These are phyloP conservation scores for Xylaria venustula DNA, from an alignment of 495 filamentous ascomycete species.

Conservation along the genomic window DNA sequence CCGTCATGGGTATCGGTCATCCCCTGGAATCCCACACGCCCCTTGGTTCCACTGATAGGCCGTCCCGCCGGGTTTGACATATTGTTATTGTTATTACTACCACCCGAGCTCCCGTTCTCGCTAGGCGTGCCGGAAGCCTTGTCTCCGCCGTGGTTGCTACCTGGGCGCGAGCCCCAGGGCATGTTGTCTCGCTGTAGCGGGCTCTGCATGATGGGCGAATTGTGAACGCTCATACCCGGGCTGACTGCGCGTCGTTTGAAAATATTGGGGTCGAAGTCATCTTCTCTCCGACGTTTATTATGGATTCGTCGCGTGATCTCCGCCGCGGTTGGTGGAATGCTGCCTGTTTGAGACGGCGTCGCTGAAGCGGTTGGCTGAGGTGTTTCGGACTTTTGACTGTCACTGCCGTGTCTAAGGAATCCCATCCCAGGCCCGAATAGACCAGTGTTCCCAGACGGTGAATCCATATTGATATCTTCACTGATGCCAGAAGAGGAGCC, in stretches of 20 bases:
- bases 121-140: slow-evolving; percentile 42
- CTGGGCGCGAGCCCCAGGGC: slow-evolving; percentile 73
- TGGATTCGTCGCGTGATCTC: slow-evolving; percentile 68
- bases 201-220: slow-evolving; percentile 84
- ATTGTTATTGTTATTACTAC: slow-evolving; percentile 20
- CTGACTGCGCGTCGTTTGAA: slow-evolving; percentile 94
- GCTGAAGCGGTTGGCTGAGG: slow-evolving; percentile 46
- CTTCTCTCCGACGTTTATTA: slow-evolving; percentile 81
- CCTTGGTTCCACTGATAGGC: slow-evolving; percentile 25
- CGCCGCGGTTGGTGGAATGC: slow-evolving; percentile 48
- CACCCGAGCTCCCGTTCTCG: slow-evolving; percentile 38
- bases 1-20: slow-evolving; percentile 96
- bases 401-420: slow-evolving; percentile 13
- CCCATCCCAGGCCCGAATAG: slow-evolving; percentile 18
- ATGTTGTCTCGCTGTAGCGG: slow-evolving; percentile 66
- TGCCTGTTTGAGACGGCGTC: slow-evolving; percentile 33
- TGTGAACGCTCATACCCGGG: slow-evolving; percentile 83
- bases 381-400: slow-evolving; percentile 28
- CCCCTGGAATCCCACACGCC: slow-evolving; percentile 82
- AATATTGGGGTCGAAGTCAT: slow-evolving; percentile 83
- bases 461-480: slow-evolving; percentile 78
- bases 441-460: slow-evolving; percentile 44
- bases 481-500: slow-evolving; percentile 62
- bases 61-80: too few relatives aligned
- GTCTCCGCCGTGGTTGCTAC: slow-evolving; percentile 53